Conservation (phyloP, 345 rosid genomes). For the Kandelia obovata region DNA sequence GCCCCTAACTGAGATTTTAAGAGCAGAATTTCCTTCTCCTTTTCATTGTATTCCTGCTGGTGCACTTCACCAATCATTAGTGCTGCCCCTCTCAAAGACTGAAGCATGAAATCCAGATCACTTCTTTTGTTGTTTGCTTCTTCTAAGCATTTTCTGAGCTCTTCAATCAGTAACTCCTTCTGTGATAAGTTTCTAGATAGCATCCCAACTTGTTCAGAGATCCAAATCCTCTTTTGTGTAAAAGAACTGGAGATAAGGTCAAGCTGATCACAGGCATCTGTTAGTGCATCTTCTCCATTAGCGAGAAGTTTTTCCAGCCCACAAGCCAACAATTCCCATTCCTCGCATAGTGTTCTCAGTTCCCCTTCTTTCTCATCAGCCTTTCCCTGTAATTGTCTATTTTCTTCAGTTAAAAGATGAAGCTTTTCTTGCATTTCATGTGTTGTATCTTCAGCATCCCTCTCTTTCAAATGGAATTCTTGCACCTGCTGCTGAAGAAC, state of each 20-base stretch:
- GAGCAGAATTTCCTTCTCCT: conserved; percentile 52
- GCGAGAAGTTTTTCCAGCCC: conserved; percentile 72
- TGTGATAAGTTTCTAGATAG: conserved; percentile 59
- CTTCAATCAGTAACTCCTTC: conserved; percentile 71
- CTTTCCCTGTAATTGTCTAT: conserved; percentile 43
- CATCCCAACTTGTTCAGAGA: conserved; percentile 75
- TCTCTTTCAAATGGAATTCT: conserved; percentile 65
- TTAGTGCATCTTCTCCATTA: conserved; percentile 61
- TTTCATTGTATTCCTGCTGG: conserved; percentile 72
- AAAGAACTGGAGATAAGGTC: conserved; percentile 58
- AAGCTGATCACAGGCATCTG: conserved; percentile 66
- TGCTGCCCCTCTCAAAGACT: conserved; percentile 83
- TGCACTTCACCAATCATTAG: conserved; percentile 80
- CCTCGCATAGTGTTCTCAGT: conserved; percentile 49
- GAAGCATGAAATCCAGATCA: conserved; percentile 77
- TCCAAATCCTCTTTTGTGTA: conserved; percentile 77
- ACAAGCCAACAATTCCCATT: conserved; percentile 68
- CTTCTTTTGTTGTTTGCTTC: conserved; percentile 63
- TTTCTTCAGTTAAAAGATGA: conserved; percentile 44
- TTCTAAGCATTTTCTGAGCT: conserved; percentile 76
- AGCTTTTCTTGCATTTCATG: conserved; percentile 49
- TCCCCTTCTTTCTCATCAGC: conserved; percentile 61
- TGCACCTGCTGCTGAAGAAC: conserved; percentile 73
- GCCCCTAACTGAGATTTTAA: conserved; percentile 53
- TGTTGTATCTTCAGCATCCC: conserved; percentile 41